Conservation (phyloP, 1,284 basidiomycete species). For the Rhodotorula sp. region DNA sequence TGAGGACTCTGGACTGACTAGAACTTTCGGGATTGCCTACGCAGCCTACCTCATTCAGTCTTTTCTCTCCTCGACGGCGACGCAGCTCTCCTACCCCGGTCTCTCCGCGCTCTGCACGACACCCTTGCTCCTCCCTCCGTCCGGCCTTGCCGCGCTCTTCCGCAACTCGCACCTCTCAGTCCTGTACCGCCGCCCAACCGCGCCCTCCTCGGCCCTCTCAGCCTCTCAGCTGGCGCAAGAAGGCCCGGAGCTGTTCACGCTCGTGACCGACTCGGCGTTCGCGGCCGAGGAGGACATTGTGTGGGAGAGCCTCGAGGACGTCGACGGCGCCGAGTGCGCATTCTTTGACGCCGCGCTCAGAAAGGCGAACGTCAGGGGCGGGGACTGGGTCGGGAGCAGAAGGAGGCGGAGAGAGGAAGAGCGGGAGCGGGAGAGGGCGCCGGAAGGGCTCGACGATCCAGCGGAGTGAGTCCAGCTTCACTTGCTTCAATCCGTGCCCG, state of each 20-base stretch:
- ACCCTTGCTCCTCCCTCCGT: slow-evolving; percentile 42
- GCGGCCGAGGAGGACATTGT: slow-evolving; percentile 71
- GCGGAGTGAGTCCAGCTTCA: slow-evolving; percentile 42
- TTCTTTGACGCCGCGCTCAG: slow-evolving; percentile 62
- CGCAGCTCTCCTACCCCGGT: slow-evolving; percentile 82
- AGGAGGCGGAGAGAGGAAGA: slow-evolving; percentile 7
- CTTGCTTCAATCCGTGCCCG: too few relatives aligned
- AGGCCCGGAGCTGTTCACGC: slow-evolving; percentile 65
- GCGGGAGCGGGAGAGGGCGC: slow-evolving; percentile 57
- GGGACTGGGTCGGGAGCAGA: slow-evolving; percentile 19
- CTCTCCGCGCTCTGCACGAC: slow-evolving; percentile 51
- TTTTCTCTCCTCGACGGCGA: slow-evolving; percentile 71
- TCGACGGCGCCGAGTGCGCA: slow-evolving; percentile 71
- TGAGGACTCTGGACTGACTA: too few relatives aligned
- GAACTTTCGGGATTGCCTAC: background rate
- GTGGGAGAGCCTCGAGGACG: slow-evolving; percentile 85
- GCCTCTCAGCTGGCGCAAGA: slow-evolving; percentile 29
- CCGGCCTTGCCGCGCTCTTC: slow-evolving; percentile 64
- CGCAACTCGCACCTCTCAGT: slow-evolving; percentile 86
- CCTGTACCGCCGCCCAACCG: slow-evolving; percentile 64
- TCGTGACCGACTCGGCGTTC: slow-evolving; percentile 81
- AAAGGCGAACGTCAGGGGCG: slow-evolving; percentile 5
- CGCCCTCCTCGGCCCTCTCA: slow-evolving; percentile 28
- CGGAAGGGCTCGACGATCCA: background rate
- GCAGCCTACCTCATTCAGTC: slow-evolving; percentile 56